Conservation (phyloP, 257 asterid genomes). For the Solanum habrochaites region DNA sequence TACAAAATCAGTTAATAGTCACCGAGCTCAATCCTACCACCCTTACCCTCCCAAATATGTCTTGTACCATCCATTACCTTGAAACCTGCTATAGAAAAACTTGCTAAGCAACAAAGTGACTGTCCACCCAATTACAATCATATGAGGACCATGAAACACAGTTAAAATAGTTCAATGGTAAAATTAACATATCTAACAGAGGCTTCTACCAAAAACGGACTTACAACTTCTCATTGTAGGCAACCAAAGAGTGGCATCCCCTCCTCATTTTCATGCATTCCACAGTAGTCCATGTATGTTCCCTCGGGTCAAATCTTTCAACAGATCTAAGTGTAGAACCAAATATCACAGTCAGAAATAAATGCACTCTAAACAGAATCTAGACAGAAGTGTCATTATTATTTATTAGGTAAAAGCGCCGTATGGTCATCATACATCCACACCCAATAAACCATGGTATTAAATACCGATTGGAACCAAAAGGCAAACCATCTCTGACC, state of each 20-base stretch:
- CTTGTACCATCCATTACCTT: background rate
- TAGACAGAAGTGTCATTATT: background rate
- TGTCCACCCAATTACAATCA: background rate
- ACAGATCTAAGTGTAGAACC: constrained; percentile 21
- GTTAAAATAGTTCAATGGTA: background rate
- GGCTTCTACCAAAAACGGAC: background rate
- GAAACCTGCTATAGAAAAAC: background rate
- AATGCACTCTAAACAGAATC: background rate
- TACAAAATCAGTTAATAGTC: background rate
- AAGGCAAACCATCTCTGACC: background rate
- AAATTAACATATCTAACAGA: background rate
- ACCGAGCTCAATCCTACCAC: background rate
- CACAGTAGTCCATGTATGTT: constrained; percentile 40
- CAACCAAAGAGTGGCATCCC: constrained; percentile 56
- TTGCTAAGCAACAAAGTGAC: background rate
- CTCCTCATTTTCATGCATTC: constrained; percentile 36
- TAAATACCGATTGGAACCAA: background rate
- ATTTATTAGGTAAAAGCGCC: background rate
- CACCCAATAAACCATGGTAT: background rate
- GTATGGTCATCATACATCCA: background rate
- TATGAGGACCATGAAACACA: background rate
- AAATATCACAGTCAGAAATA: background rate
- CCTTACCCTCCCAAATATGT: background rate
- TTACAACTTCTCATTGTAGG: constrained; percentile 47
- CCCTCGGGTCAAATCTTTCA: constrained; percentile 76